Base-by-base conservation (phyloP, 2,329 filamentous ascomycete genomes). In the Biscogniauxia mediterranea region DNA sequence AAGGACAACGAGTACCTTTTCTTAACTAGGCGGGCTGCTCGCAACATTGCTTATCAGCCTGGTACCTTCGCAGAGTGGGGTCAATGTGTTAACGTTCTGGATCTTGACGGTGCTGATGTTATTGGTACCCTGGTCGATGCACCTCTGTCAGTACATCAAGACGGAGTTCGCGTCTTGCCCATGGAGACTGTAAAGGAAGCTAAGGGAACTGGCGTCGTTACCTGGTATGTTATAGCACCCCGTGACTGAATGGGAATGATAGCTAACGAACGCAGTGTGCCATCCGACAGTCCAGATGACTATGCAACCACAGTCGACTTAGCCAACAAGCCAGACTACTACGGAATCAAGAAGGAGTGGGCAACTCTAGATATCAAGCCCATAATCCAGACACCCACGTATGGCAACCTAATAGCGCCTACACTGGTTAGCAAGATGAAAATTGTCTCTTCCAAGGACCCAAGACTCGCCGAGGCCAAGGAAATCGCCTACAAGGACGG, bases 261-360 rank as follows among this genome's bases (percentile, higher is more conserved):
- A 46, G 38, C 38, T 46, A 46, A 46, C 38, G 38, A 46, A 46
- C 38, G 17, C 38, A 46, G 87, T 50, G 95, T 99, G 15, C 95
- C 95, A 20, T 97, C 93, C 1, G 95, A 99, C 79, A 96, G 91
- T 60, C 92, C 95, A 1, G 95, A 99, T 73, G 95, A 99, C 74
- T 99, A 89, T 76, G 93, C 93, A 52, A 99, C 93, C 28, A 84
- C 94, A 51, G 84, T 86, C 53, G 95, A 99, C 66, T 84, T 99
- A 62, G 86, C 87, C 49, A 98, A 98, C 84, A 99, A 99, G 82
- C 86, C 94, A 0, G 94, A 96, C 7, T 98, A 92, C 81, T 97
- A 99, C 77, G 90, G 91, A 56, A 98, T 99, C 74, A 85, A 97
- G 80, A 95, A 96, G 79, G 93, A 97, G 75, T 99, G 95, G 95